phyloP scores from a whole-genome alignment of 2,329 filamentous ascomycete genomes.

The Colletotrichum melonis region DNA sequence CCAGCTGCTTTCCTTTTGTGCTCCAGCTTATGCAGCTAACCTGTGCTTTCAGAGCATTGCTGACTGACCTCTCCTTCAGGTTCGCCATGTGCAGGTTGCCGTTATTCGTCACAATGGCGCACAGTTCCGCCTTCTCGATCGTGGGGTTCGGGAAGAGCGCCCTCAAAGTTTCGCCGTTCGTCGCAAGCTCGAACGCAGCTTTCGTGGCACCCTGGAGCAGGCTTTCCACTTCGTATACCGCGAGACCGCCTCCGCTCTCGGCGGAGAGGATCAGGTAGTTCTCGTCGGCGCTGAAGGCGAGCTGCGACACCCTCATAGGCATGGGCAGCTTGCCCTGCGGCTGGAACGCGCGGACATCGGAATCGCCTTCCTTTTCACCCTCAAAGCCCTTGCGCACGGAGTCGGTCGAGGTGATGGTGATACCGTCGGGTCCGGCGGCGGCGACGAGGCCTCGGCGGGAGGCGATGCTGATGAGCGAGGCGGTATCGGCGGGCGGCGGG shows the following conservation, averaged over 20 bases:
- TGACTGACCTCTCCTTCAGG: slow-evolving; percentile 74
- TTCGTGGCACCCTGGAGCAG: slow-evolving; percentile 75
- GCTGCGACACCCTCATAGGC: slow-evolving; percentile 82
- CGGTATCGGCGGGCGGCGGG: slow-evolving; percentile 77
- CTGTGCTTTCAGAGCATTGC: slow-evolving; percentile 73
- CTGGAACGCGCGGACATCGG: slow-evolving; percentile 75
- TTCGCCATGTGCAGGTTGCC: slow-evolving; percentile 89
- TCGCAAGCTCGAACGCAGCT: slow-evolving; percentile 79
- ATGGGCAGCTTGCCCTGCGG: slow-evolving; percentile 80
- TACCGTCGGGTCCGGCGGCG: slow-evolving; percentile 83
- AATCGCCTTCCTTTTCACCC: slow-evolving; percentile 64
- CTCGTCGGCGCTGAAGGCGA: slow-evolving; percentile 93
- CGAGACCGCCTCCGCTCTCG: slow-evolving; percentile 82
- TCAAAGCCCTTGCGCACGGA: slow-evolving; percentile 81
- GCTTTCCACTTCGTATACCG: slow-evolving; percentile 81
- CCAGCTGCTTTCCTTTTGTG: slow-evolving; percentile 89
- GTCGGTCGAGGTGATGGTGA: slow-evolving; percentile 82
- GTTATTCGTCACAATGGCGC: slow-evolving; percentile 82
- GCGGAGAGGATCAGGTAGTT: slow-evolving; percentile 85
- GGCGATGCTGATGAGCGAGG: slow-evolving; percentile 87
- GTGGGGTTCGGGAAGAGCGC: slow-evolving; percentile 85
- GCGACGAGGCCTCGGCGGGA: slow-evolving; percentile 84
- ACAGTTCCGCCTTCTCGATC: slow-evolving; percentile 76
- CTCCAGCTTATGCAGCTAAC: slow-evolving; percentile 94
- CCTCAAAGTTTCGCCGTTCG: slow-evolving; percentile 79